Conservation (phyloP, 257 asterid genomes). For the Solanum commersonii region DNA sequence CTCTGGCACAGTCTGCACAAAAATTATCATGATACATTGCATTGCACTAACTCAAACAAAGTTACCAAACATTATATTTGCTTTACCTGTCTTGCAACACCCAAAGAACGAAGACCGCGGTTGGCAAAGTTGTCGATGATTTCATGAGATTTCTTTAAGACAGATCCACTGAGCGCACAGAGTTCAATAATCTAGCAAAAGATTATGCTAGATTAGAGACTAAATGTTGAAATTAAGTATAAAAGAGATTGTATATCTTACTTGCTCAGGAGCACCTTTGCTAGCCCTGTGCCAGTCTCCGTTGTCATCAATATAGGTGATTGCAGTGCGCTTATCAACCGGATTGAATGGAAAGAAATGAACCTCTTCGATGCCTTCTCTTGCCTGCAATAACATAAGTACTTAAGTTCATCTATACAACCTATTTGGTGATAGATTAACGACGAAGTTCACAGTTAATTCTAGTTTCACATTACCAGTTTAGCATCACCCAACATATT, state of each 20-base stretch:
- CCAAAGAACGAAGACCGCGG: slow-evolving; percentile 70
- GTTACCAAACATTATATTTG: neutral
- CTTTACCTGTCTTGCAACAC: slow-evolving; percentile 45
- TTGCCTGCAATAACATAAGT: slow-evolving; percentile 52
- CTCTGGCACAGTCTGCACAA: slow-evolving; percentile 31
- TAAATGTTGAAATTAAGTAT: neutral
- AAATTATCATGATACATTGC: neutral
- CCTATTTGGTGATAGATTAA: neutral
- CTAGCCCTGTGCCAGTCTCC: slow-evolving; percentile 74
- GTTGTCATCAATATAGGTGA: slow-evolving; percentile 46
- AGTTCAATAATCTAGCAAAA: slow-evolving; percentile 41
- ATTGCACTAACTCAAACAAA: neutral
- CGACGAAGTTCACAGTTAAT: neutral
- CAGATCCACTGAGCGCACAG: slow-evolving; percentile 33
- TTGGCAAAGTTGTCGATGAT: slow-evolving; percentile 51
- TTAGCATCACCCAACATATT: slow-evolving; percentile 66
- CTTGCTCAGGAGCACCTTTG: slow-evolving; percentile 98
- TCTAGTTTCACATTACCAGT: slow-evolving; percentile 28
- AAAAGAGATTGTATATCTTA: slow-evolving; percentile 3
- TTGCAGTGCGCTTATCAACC: slow-evolving; percentile 84
- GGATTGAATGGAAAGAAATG: slow-evolving; percentile 91
- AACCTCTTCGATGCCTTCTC: slow-evolving; percentile 69
- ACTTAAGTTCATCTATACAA: slow-evolving; percentile 18
- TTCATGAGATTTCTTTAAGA: slow-evolving; percentile 29
- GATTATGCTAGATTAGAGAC: neutral